Evolutionary conservation across 805 yeast genomes (phyloP).

Genomic region (Kodamaea hsintzibuensis): DNA sequence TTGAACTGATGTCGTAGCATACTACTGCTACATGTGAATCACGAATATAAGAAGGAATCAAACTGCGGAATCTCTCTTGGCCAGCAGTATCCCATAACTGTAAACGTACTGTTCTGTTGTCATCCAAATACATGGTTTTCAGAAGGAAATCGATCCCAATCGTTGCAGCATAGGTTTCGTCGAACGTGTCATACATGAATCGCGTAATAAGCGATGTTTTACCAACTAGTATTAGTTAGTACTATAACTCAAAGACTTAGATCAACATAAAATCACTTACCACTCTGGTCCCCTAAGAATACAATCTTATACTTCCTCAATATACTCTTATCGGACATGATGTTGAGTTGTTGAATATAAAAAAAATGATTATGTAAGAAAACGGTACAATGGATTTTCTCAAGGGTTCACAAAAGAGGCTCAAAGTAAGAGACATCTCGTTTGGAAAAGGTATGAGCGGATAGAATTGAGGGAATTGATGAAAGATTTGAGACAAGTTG

Average conservation of each 20-base stretch:
- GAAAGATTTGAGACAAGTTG: too few relatives aligned
- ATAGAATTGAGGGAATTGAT: too few relatives aligned
- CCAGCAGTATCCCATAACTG: constrained; percentile 99
- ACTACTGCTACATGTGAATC: constrained; percentile 97
- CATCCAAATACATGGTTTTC: constrained; percentile 78
- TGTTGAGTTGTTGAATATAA: constrained; percentile 1
- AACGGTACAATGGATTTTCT: not conserved
- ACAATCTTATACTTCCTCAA: constrained; percentile 82
- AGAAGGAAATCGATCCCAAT: constrained; percentile 95
- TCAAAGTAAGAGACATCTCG: too few relatives aligned
- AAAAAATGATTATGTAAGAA: not conserved
- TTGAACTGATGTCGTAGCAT: constrained; percentile 89
- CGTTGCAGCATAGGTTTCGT: constrained; percentile 94
- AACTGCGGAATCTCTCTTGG: constrained; percentile 91
- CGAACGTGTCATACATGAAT: constrained; percentile 97
- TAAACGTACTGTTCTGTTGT: constrained; percentile 83
- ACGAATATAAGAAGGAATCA: constrained; percentile 93
- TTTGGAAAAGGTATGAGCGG: too few relatives aligned
- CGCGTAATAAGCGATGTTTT: constrained; percentile 95
- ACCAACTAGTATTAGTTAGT: constrained; percentile 57
- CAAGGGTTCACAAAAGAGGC: too few relatives aligned
- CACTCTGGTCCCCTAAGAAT: constrained; percentile 94
- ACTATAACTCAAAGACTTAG: not conserved
- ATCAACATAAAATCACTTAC: constrained; percentile 32
- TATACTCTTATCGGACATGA: constrained; percentile 37